Evolutionary conservation across 805 yeast species (phyloP).

Genomic region (Candida palmyrensis): DNA sequence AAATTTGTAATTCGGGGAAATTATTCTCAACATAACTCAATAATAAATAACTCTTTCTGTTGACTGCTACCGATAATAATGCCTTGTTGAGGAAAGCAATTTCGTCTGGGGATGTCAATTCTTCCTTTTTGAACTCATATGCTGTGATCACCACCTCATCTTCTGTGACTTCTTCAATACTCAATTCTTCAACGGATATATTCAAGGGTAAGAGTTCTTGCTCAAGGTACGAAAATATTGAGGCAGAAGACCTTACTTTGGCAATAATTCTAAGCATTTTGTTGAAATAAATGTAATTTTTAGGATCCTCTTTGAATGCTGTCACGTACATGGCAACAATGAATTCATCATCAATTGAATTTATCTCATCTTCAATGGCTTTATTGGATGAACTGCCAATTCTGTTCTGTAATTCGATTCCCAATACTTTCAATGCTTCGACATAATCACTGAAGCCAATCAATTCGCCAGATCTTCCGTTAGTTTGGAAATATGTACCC

Average conservation of each 20-base stretch:
- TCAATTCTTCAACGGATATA: conserved; percentile 31
- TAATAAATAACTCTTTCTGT: conserved; percentile 52
- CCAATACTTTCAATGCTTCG: conserved; percentile 27
- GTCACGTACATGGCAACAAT: conserved; percentile 30
- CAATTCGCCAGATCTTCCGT: conserved; percentile 21
- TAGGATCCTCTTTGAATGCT: conserved; percentile 25
- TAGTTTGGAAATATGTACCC: conserved; percentile 21
- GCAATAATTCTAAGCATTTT: conserved; percentile 23
- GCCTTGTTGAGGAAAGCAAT: conserved; percentile 46
- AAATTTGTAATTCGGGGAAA: conserved; percentile 30
- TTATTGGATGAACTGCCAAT: background rate
- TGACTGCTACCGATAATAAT: conserved; percentile 54
- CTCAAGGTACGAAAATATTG: conserved; percentile 17
- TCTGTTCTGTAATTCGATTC: conserved; percentile 14
- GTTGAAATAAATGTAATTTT: conserved; percentile 33
- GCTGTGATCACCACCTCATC: conserved; percentile 72
- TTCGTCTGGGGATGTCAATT: conserved; percentile 36
- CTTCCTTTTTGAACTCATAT: conserved; percentile 58
- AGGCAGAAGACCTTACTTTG: conserved; percentile 17
- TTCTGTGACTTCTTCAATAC: conserved; percentile 40
- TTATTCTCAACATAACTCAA: conserved; percentile 48
- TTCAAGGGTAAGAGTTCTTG: conserved; percentile 29
- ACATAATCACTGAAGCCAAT: conserved; percentile 30
- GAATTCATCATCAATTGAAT: conserved; percentile 26
- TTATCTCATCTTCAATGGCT: conserved; percentile 7